Conservation (phyloP, 768 basidiomycete genomes). For the Boletus rex-veris region DNA sequence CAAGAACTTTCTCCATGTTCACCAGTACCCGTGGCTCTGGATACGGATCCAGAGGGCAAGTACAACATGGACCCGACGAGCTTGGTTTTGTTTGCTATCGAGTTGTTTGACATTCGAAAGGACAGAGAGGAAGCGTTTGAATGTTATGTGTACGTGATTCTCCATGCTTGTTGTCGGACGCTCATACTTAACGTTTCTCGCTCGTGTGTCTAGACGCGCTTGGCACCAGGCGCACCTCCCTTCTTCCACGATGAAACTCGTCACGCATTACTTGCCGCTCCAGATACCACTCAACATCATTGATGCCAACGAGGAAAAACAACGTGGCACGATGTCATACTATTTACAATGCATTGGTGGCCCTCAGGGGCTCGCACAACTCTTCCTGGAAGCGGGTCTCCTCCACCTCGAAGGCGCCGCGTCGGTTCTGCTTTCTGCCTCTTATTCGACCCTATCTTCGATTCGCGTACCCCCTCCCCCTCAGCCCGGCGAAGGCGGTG, state of each 20-base stretch:
- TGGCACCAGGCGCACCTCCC: conserved; percentile 78
- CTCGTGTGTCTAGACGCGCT: conserved; percentile 52
- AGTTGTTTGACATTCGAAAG: conserved; percentile 70
- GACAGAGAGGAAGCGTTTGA: conserved; percentile 78
- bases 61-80: conserved; percentile 90
- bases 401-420: conserved; percentile 82
- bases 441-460: conserved; percentile 74
- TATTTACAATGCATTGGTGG: conserved; percentile 68
- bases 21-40: conserved; percentile 51
- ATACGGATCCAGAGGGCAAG: conserved; percentile 48
- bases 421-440: conserved; percentile 63
- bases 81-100: conserved; percentile 65
- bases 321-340: conserved; percentile 55
- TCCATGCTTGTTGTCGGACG: not conserved
- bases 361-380: conserved; percentile 59
- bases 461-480: conserved; percentile 60
- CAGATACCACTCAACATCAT: conserved; percentile 40
- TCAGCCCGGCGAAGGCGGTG: conserved; percentile 52
- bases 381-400: conserved; percentile 76
- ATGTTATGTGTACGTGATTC: conserved; percentile 62
- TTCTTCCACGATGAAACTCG: conserved; percentile 74
- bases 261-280: conserved; percentile 66
- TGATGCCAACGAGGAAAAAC: conserved; percentile 35
- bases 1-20: conserved; percentile 53
- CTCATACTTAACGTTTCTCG: not conserved